Base-by-base conservation (phyloP, 1,284 basidiomycete species). In the Butyriboletus appendiculatus region DNA sequence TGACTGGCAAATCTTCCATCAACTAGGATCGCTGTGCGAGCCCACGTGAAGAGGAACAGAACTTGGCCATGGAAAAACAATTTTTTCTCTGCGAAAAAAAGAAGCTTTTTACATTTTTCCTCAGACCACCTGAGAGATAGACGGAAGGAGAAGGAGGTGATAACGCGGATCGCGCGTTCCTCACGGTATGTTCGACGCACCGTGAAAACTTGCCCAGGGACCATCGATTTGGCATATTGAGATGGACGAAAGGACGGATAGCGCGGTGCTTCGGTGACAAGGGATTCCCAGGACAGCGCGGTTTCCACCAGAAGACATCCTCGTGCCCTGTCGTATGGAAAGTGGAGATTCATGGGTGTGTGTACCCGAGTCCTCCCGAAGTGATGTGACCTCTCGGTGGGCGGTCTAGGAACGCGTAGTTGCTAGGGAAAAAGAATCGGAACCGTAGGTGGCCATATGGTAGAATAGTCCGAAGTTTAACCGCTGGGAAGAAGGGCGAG, bases 81-180 rank as follows among this genome's bases (percentile, higher is more conserved):
- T 48, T 64, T 50, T 43, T 22, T 40, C 59, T 56, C 30, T 35
- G 45, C 30, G 22, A 50, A 45, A 43, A 18, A 26, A 52, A 43
- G 45, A 43, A 24, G 18, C 26, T 6, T 58, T 62, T 50, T 42
- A 46, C 58, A 59, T 40, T 64, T 64, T 41, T 40, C 32, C 34
- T 37, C 30, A 32, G 28, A 32, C 26, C 26, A 28, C 37, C 37
- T 16, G 32, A 42, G 24, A 40, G 41, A 15, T 8, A 10, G 28
- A 12, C 20, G 14, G n/a, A 39, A 34, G 35, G 18, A 18, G 33
- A 44, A 45, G 37, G 52, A 43, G 72, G 69, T 16, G 72, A 75
- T 65, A 64, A 56, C 41, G 67, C 69, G 46, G 66, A 74, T 66
- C 68, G 60, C 30, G 53, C 55, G 18, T 33, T 48, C 24, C 26